A percentile compares a stretch with the other conserved stretches of the same genome.
These are phyloP conservation scores for Lepidium campestre DNA, from an alignment of 441 rosid genomes.

Conservation along the genomic window DNA sequence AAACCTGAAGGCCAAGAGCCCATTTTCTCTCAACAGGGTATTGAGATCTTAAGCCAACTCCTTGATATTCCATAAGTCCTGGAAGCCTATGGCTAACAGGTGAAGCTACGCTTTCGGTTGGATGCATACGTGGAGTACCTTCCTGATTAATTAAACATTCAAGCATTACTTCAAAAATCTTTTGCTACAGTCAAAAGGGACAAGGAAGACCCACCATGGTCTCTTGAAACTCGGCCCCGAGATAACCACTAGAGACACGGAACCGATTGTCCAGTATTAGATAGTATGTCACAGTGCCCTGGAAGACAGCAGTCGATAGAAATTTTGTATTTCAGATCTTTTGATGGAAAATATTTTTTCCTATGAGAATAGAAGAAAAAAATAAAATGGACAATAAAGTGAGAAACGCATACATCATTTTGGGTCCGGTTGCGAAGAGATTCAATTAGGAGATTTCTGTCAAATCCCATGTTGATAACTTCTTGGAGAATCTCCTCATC, in stretches of 20 bases:
- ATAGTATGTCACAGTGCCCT: constrained; percentile 96
- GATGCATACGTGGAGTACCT: constrained; percentile 54
- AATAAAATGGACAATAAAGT: neutral
- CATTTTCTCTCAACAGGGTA: constrained; percentile 80
- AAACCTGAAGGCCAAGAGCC: constrained; percentile 98
- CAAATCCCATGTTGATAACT: constrained; percentile 83
- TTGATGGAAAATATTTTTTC: neutral
- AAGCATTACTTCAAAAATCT: constrained; percentile 7
- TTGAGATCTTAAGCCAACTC: constrained; percentile 59
- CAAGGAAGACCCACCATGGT: constrained; percentile 53
- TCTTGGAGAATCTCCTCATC: constrained; percentile 96
- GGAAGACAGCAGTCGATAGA: constrained; percentile 27
- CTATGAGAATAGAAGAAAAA: neutral
- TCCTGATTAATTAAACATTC: constrained; percentile 42
- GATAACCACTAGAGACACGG: constrained; percentile 89
- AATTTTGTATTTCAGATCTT: neutral
- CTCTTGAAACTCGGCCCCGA: constrained; percentile 97
- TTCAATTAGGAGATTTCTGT: constrained; percentile 65
- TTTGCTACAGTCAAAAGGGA: neutral
- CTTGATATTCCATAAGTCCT: constrained; percentile 73
- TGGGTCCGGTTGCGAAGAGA: constrained; percentile 78
- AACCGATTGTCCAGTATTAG: constrained; percentile 83
- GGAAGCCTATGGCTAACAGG: constrained; percentile 53
- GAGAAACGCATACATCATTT: constrained; percentile 54
- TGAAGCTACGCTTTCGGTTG: constrained; percentile 53